Evolutionary conservation across 495 filamentous ascomycete genomes (phyloP).

Genomic region (Rostrohypoxylon terebratum): DNA sequence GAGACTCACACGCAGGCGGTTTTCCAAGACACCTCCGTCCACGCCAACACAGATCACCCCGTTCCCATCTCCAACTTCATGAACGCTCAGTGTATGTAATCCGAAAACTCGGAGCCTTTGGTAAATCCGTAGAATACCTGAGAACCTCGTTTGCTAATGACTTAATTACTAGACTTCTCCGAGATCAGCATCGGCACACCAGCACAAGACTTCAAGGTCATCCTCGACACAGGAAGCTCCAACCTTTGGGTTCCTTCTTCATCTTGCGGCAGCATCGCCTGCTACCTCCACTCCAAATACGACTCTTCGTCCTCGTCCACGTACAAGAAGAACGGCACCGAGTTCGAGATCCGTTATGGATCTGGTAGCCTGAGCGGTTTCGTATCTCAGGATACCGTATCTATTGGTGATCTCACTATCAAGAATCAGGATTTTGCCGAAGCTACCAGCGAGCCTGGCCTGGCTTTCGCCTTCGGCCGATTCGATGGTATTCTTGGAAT

Average conservation of each 20-base stretch:
- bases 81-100: conserved; percentile 93
- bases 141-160: conserved; percentile 42
- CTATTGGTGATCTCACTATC: conserved; percentile 89
- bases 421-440: conserved; percentile 94
- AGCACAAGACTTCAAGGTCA: conserved; percentile 96
- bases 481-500: conserved; percentile 99
- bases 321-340: conserved; percentile 92
- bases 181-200: conserved; percentile 93
- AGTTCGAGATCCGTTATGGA: conserved; percentile 95
- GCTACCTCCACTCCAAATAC: conserved; percentile 97
- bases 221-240: conserved; percentile 98
- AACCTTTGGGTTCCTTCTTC: conserved; percentile 98
- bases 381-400: conserved; percentile 85
- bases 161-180: conserved; percentile 81
- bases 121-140: neutral
- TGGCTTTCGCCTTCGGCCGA: conserved; percentile 97
- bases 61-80: conserved; percentile 97
- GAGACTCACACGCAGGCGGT: conserved; percentile 75
- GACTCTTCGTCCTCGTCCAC: conserved; percentile 89
- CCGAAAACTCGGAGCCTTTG: neutral
- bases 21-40: conserved; percentile 79
- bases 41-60: conserved; percentile 75
- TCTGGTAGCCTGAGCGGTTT: conserved; percentile 96
- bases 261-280: conserved; percentile 94
- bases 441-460: conserved; percentile 91